Base-by-base conservation (phyloP, 1,284 basidiomycete genomes). In the Peniophora sp. region DNA sequence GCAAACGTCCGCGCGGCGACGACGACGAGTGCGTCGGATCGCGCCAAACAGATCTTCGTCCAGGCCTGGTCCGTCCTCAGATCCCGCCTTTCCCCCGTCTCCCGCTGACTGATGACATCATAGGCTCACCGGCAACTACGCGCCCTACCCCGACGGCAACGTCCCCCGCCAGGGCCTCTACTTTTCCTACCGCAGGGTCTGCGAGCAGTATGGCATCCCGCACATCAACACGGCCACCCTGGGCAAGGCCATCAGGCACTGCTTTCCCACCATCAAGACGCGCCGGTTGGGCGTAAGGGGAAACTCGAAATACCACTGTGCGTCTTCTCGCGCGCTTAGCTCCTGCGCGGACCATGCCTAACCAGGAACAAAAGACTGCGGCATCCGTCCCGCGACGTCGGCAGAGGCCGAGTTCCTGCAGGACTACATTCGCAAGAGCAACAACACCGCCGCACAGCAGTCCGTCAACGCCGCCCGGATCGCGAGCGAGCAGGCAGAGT, bases 201-300 rank as follows among this genome's bases (percentile, higher is more conserved):
- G 92, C 68, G 88, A 91, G 69, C 83, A 88, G 68, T 90, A 92
- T 68, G 84, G 86, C 48, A 90, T 93, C 57, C 88, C 88, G 54
- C 89, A 93, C 62, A 92, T 95, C 73, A 96, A 94, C 73, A 92
- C 92, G 41, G 92, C 93, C 54, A 93, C 92, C 3, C 78, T 96
- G 60, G 92, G 92, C 56, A 96, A 97, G 70, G 92, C 92, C 47
- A 93, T 97, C 61, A 78, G 92, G 55, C 80, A 89, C 51, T 92
- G 90, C 67, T 97, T 92, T 71, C 90, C 91, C 44, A 88, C 87
- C 57, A 93, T 97, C 78, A 93, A 92, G 77, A 96, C 92, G 44
- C 78, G 93, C 58, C 84, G 93, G 52, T 69, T 96, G 52, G 92
- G 92, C 52, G 91, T 92, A 52, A 75, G 92, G 65, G 92, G 92